Conservation (phyloP, 257 asterid species). For the Leptodermis oblonga region DNA sequence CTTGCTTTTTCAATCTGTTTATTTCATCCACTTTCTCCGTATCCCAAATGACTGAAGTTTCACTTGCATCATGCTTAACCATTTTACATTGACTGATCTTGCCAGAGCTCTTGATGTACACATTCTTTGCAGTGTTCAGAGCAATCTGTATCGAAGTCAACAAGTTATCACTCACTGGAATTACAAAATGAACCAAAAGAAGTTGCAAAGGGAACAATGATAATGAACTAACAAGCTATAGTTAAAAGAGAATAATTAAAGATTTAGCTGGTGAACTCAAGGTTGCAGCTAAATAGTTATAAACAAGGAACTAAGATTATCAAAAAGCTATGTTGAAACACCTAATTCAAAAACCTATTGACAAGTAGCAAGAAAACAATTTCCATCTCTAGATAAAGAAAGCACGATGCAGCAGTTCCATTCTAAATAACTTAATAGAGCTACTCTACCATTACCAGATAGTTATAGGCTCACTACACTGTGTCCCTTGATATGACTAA, state of each 20-base stretch:
- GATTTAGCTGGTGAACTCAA: not conserved
- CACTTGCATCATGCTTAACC: constrained; percentile 76
- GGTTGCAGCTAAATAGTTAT: not conserved
- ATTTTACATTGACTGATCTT: constrained; percentile 68
- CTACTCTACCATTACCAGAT: not conserved
- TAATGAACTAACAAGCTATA: not conserved
- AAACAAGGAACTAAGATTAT: not conserved
- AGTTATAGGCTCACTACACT: not conserved
- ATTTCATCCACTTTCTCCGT: constrained; percentile 20
- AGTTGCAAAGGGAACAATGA: not conserved
- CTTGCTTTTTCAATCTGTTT: constrained; percentile 27
- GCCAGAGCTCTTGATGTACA: constrained; percentile 58
- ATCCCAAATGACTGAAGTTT: constrained; percentile 81
- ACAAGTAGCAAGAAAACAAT: not conserved
- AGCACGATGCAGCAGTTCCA: not conserved
- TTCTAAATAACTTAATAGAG: not conserved
- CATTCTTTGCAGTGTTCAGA: constrained; percentile 74
- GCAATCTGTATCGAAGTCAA: constrained; percentile 52
- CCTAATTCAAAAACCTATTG: not conserved
- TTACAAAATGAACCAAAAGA: not conserved
- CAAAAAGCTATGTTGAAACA: not conserved
- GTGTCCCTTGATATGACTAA: not conserved
- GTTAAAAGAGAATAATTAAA: not conserved
- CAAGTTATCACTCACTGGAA: not conserved
- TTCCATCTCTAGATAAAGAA: not conserved